Percentiles rank a stretch among this genome's conserved stretches.
Conservation (phyloP, 2,329 filamentous ascomycete genomes). For the Fusarium sororula region DNA sequence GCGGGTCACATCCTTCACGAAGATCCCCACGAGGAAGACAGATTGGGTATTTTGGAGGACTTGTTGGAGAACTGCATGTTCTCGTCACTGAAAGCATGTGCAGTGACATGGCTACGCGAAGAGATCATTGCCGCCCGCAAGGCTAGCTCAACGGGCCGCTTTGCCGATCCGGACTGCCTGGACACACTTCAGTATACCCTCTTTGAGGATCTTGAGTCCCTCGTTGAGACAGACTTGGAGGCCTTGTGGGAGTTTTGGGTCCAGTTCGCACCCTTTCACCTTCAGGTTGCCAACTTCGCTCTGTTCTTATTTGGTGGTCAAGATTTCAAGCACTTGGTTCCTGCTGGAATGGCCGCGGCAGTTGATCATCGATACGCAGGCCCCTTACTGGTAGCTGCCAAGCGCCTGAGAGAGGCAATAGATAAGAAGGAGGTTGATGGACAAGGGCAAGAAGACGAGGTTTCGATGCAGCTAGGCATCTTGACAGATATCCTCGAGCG, state of each 20-base stretch:
- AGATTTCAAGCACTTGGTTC: conserved; percentile 59
- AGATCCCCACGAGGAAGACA: conserved; percentile 66
- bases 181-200: conserved; percentile 69
- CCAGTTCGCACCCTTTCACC: conserved; percentile 62
- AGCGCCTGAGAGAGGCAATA: conserved; percentile 46
- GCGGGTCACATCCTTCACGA: conserved; percentile 65
- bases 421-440: conserved; percentile 47
- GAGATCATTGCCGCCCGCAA: conserved; percentile 62
- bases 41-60: conserved; percentile 70
- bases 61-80: conserved; percentile 73
- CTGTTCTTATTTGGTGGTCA: conserved; percentile 62
- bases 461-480: conserved; percentile 53
- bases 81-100: conserved; percentile 68
- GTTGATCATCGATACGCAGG: conserved; percentile 67
- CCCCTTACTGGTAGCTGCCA: conserved; percentile 59
- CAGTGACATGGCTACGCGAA: conserved; percentile 70
- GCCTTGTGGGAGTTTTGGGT: conserved; percentile 62
- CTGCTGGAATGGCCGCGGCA: conserved; percentile 64
- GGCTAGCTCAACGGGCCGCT: conserved; percentile 49
- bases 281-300: conserved; percentile 70
- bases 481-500: conserved; percentile 54
- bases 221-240: conserved; percentile 53
- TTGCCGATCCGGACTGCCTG: conserved; percentile 64
- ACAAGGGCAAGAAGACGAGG: conserved; percentile 42
- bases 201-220: conserved; percentile 64